phyloP scores from a whole-genome alignment of 1,284 basidiomycete species.

The Wolfiporia cocos region DNA sequence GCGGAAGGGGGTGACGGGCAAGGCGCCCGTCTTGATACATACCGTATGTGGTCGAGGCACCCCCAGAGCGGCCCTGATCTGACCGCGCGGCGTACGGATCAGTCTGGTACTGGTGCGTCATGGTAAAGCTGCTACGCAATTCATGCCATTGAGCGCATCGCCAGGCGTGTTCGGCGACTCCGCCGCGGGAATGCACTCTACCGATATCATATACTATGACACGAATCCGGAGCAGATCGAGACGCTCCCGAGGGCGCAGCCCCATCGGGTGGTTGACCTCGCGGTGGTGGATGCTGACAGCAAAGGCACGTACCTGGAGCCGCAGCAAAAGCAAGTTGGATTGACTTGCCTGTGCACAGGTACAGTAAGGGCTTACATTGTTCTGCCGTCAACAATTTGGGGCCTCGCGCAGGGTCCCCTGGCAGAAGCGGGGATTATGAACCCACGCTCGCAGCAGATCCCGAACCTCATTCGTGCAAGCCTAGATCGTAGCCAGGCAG shows the following conservation, averaged over 20 bases:
- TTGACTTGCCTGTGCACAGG: no score
- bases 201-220: conserved; percentile 39
- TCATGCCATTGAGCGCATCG: no score
- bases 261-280: conserved; percentile 38
- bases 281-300: conserved; percentile 35
- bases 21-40: conserved; percentile 41
- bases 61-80: neutral
- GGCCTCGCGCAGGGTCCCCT: conserved; percentile 38
- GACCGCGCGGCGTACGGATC: neutral
- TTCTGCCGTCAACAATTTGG: conserved; percentile 42
- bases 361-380: conserved; percentile 32
- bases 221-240: conserved; percentile 33
- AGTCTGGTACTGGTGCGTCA: conserved; percentile 43
- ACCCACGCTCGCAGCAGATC: conserved; percentile 39
- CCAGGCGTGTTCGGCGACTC: conserved; percentile 36
- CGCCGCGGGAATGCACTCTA: conserved; percentile 30
- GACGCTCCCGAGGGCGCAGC: conserved; percentile 27
- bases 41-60: conserved; percentile 34
- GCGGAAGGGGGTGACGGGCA: conserved; percentile 31
- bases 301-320: conserved; percentile 33
- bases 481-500: conserved; percentile 23
- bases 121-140: no score
- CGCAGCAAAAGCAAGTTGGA: no score
- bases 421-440: conserved; percentile 40
- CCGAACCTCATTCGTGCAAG: conserved; percentile 33